Conservation (phyloP, 495 filamentous ascomycete genomes). For the Xylaria telfairii region DNA sequence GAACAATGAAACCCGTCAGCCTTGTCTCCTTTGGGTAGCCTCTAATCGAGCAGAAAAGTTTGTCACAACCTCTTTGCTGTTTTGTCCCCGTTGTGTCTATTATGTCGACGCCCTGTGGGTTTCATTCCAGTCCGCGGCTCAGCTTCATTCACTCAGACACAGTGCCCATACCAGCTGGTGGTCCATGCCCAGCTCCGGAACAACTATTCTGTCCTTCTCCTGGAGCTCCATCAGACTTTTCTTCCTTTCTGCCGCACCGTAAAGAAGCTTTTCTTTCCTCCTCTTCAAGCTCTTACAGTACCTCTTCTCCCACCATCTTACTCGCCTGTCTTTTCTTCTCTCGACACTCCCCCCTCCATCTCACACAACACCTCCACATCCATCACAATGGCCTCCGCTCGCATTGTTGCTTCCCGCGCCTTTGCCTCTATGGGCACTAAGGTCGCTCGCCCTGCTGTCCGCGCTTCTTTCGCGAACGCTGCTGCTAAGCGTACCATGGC, state of each 20-base stretch:
- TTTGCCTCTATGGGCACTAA: slow-evolving; percentile 74
- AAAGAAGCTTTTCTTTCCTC: slow-evolving; percentile 46
- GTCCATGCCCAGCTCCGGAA: slow-evolving; percentile 33
- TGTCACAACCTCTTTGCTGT: slow-evolving; percentile 2
- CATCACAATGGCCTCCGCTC: slow-evolving; percentile 75
- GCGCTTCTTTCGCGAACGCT: slow-evolving; percentile 61
- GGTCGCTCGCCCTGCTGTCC: slow-evolving; percentile 73
- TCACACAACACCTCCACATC: slow-evolving; percentile 48
- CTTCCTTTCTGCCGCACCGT: slow-evolving; percentile 45
- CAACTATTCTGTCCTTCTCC: slow-evolving; percentile 35
- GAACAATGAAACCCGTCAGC: slow-evolving; percentile 29
- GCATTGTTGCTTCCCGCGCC: slow-evolving; percentile 71
- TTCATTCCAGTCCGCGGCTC: slow-evolving; percentile 14
- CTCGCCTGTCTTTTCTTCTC: slow-evolving; percentile 33
- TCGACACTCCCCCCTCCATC: slow-evolving; percentile 47
- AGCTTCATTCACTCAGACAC: slow-evolving; percentile 26
- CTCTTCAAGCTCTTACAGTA: slow-evolving; percentile 41
- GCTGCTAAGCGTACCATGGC: slow-evolving; percentile 74
- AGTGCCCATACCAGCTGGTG: slow-evolving; percentile 19
- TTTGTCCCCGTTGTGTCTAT: neutral
- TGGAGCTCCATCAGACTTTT: slow-evolving; percentile 44
- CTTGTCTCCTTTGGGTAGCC: slow-evolving; percentile 43
- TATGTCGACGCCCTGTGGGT: slow-evolving; percentile 16
- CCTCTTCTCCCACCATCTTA: slow-evolving; percentile 42
- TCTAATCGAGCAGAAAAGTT: slow-evolving; percentile 27